A percentile compares a stretch with the other conserved stretches of the same genome.
phyloP scores from a whole-genome alignment of 768 basidiomycete genomes.

The Leucocoprinus birnbaumii region DNA sequence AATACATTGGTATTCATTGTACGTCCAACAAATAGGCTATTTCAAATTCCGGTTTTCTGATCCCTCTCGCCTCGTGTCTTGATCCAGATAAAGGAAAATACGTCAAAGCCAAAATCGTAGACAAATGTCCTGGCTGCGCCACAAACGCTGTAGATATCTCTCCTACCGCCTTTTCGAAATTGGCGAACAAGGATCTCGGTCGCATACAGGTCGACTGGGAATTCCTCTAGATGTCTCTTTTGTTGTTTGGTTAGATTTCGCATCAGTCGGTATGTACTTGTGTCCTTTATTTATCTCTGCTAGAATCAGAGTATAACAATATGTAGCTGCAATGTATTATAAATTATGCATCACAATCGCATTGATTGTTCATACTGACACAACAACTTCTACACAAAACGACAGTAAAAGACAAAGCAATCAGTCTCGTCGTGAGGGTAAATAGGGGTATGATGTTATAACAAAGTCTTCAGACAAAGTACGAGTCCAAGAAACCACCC shows the following conservation, averaged over 20 bases:
- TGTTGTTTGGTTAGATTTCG: no score
- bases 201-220: slow-evolving; percentile 20
- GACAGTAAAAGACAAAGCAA: no score
- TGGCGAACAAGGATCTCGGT: slow-evolving; percentile 16
- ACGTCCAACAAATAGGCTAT: slow-evolving; percentile 24
- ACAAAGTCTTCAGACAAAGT: no score
- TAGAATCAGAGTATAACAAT: no score
- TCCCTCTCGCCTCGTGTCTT: not conserved
- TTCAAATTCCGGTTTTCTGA: not conserved
- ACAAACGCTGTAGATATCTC: slow-evolving; percentile 25
- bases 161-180: slow-evolving; percentile 20
- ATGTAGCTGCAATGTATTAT: no score
- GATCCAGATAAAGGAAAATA: slow-evolving; percentile 7
- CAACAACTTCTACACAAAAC: no score
- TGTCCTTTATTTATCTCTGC: no score
- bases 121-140: slow-evolving; percentile 23
- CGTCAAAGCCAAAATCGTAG: slow-evolving; percentile 19
- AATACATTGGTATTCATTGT: slow-evolving; percentile 42
- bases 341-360: no score
- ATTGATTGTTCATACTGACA: no score
- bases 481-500: not conserved
- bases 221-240: slow-evolving; percentile 9
- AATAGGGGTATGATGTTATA: no score
- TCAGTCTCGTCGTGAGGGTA: no score
- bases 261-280: no score